Conservation (phyloP, 2,329 filamentous ascomycete genomes). For the Alternaria ethzedia region DNA sequence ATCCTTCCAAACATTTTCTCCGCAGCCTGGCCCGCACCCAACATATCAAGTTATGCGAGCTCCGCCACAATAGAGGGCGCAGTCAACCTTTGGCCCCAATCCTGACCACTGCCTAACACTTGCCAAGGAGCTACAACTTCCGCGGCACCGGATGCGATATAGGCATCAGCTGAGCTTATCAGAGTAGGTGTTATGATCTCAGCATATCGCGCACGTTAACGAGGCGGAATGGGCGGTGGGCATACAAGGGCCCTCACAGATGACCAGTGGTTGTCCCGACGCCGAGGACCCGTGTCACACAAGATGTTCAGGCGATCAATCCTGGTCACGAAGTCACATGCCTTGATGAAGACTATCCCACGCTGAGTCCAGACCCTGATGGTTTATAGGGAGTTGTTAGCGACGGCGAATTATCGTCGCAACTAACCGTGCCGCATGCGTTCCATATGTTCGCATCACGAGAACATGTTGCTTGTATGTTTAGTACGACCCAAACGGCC, state of each 20-base stretch:
- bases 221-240: not conserved
- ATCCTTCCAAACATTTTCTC: not conserved
- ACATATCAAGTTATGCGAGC: constrained; percentile 8
- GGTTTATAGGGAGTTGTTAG: not conserved
- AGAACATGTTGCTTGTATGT: not conserved
- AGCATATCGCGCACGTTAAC: not conserved
- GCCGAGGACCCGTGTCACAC: constrained; percentile 2
- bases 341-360: not conserved
- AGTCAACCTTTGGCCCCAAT: constrained; percentile 10
- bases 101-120: constrained; percentile 14
- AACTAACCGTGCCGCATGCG: not conserved
- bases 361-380: not conserved
- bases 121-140: constrained; percentile 11
- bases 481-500: not conserved
- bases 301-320: constrained; percentile 6
- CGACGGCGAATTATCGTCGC: not conserved
- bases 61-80: constrained; percentile 19
- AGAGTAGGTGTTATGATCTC: not conserved
- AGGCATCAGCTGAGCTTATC: constrained; percentile 22
- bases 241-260: not conserved
- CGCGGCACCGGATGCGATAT: constrained; percentile 13
- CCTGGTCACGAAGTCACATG: not conserved
- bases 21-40: not conserved
- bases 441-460: not conserved
- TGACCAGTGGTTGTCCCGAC: constrained; percentile 4